A percentile compares a stretch with the other conserved stretches of the same genome.
Evolutionary conservation across 768 basidiomycete species (phyloP).

Genomic region (Kondoa subrosea): DNA sequence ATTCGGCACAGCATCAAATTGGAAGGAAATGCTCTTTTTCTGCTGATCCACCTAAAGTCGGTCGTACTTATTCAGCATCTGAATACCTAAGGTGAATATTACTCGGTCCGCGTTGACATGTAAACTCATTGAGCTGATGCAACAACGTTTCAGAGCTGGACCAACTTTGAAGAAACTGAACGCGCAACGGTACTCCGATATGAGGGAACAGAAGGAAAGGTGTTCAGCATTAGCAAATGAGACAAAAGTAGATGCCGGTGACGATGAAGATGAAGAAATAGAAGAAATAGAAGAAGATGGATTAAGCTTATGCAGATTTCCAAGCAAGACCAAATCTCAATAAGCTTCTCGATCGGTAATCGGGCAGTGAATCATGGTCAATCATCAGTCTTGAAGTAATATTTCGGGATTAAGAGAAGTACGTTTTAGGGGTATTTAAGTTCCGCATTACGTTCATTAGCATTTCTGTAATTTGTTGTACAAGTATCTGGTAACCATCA

Average conservation of each 20-base stretch:
- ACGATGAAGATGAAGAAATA: neutral
- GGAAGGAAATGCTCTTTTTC: neutral
- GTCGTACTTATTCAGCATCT: neutral
- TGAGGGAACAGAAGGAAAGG: neutral
- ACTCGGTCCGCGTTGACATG: neutral
- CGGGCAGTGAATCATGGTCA: no score
- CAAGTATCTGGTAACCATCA: no score
- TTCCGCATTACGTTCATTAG: no score
- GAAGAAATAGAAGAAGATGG: neutral
- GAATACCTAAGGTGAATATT: neutral
- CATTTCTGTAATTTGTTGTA: no score
- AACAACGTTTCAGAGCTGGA: neutral
- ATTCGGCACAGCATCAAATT: no score
- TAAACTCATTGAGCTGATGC: neutral
- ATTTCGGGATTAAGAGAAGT: no score
- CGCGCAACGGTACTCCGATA: neutral
- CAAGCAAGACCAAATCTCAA: neutral
- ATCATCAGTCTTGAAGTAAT: no score
- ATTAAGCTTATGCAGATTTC: neutral
- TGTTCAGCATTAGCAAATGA: neutral
- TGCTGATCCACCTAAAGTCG: neutral
- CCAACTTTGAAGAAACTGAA: neutral
- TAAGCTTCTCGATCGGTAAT: no score
- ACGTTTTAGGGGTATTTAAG: no score
- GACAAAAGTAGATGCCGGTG: neutral